Conservation (phyloP, 257 asterid species). For the Solanum tacnaense region DNA sequence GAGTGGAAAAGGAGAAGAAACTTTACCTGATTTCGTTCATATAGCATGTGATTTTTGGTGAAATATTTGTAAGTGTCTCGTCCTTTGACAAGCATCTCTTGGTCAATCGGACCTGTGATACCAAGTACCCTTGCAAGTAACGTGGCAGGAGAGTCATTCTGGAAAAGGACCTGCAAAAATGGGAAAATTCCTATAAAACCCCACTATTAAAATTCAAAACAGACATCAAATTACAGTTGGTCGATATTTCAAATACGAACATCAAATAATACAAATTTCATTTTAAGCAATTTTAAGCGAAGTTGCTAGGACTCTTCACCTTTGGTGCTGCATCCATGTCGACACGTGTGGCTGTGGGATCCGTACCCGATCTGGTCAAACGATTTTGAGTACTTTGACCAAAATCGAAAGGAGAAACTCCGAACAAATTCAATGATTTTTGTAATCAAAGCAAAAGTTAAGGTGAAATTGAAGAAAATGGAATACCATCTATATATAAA, state of each 20-base stretch:
- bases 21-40: constrained; percentile 20
- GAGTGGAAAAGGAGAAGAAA: background rate
- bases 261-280: background rate
- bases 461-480: background rate
- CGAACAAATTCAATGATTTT: background rate
- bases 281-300: background rate
- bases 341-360: background rate
- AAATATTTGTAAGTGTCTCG: constrained; percentile 18
- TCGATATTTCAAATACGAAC: background rate
- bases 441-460: background rate
- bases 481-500: background rate
- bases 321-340: background rate
- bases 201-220: background rate
- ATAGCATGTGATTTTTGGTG: constrained; percentile 28
- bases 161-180: constrained; percentile 20
- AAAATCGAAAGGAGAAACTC: background rate
- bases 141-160: constrained; percentile 22
- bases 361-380: background rate
- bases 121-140: constrained; percentile 25
- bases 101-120: constrained; percentile 20
- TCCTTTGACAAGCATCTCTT: constrained; percentile 25
- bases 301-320: background rate
- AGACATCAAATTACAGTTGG: background rate
- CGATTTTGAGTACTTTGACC: background rate
- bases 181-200: background rate